Evolutionary conservation across 768 basidiomycete genomes (phyloP), one percentile per base, ranked within the genome.

Genomic region (Phanerochaete carnosa): DNA sequence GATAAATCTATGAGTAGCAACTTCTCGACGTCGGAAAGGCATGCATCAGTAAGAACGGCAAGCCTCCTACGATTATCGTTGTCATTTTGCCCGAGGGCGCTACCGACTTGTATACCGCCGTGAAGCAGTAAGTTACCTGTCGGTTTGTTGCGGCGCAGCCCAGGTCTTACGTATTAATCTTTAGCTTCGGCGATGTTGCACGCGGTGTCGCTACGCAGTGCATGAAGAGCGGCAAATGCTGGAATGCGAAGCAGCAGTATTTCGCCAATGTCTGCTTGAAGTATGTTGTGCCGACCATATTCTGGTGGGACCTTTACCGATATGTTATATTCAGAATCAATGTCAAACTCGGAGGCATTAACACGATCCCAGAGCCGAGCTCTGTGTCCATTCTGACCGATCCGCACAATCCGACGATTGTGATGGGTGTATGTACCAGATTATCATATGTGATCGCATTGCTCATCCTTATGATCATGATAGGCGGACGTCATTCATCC

Each of bases 401-500:
- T 66, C 82, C 86, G 1, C 77, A 82, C 29, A 83, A 86, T 65
- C 92, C 91, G 1, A 91, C 91, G 0, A 83, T 94, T 7, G 83
- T 94, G 54, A 87, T 93, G 82, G 92, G 90, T 81, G 74, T 64
- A 71, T 33, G 68, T 65, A 7, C 22, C 6, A 19, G n/a, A 30
- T 54, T 23, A 26, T 54, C 15, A 25, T 29, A 33, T 6, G 12
- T 16, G 32, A 22, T 33, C 9, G 2, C 5, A 25, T 9, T 57
- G 25, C 56, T 28, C 15, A 30, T 33, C 12, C 16, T 29, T n/a
- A 35, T 53, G 8, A 9, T 3, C 45, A 15, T 19, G 19, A 8
- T 32, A 67, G 89, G 91, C 91, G 19, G 90, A 93, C 70, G 90
- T 90, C 29, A 90, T 91, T 43, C 91, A 94, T 66, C 91, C 92